Percentiles rank a stretch among this genome's conserved stretches.
These are phyloP conservation scores for Anacardium occidentale DNA, from an alignment of 345 rosid species.

Conservation along the genomic window DNA sequence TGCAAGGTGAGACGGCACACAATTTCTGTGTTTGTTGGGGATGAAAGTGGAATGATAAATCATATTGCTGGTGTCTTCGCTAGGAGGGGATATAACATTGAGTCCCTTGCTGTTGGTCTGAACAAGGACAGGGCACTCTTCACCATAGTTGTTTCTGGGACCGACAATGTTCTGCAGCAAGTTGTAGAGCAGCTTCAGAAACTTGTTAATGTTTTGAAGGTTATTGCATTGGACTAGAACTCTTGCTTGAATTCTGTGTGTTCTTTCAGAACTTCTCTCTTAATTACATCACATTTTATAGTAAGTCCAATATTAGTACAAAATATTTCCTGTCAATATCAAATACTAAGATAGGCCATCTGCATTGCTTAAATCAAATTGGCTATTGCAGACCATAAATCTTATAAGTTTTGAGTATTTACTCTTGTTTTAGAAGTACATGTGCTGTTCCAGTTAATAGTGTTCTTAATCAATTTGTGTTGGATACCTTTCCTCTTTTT, in stretches of 20 bases:
- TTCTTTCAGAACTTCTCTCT: constrained; percentile 2
- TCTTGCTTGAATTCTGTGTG: not conserved
- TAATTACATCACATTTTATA: not conserved
- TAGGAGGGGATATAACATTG: constrained; percentile 92
- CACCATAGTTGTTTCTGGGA: constrained; percentile 88
- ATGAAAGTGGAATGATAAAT: constrained; percentile 97
- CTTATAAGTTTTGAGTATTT: not conserved
- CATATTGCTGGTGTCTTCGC: constrained; percentile 97
- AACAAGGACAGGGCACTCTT: constrained; percentile 92
- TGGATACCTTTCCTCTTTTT: not conserved
- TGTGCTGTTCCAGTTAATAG: not conserved
- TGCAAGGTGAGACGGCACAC: constrained; percentile 76
- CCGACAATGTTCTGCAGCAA: constrained; percentile 76
- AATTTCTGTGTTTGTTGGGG: constrained; percentile 90
- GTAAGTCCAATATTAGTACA: not conserved
- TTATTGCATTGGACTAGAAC: constrained; percentile 18
- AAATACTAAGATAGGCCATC: not conserved
- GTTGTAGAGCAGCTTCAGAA: constrained; percentile 91
- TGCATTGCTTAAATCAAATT: not conserved
- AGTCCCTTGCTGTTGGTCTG: constrained; percentile 94
- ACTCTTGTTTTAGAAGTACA: not conserved
- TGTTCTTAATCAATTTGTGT: not conserved
- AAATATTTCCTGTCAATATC: not conserved
- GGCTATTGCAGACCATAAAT: not conserved
- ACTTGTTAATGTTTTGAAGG: constrained; percentile 96